Percentiles rank a stretch among this genome's conserved stretches.
Conservation (phyloP, 2,329 filamentous ascomycete species). For the Fusarium redolens region DNA sequence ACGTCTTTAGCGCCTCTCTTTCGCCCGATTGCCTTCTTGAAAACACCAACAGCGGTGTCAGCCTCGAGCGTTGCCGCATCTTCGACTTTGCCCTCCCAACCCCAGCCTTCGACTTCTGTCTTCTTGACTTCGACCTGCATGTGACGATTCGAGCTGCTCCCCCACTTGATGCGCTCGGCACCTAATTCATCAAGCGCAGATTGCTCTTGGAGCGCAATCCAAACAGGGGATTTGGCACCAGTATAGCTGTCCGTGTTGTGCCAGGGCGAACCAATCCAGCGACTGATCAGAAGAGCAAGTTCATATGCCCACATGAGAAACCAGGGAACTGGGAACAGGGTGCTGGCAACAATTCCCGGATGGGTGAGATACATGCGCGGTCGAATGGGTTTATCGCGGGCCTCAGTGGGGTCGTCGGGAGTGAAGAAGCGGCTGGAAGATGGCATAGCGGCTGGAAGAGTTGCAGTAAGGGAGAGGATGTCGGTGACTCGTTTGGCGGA, state of each 20-base stretch:
- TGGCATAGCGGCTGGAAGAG: constrained; percentile 71
- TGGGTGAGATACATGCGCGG: constrained; percentile 83
- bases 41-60: constrained; percentile 58
- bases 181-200: constrained; percentile 67
- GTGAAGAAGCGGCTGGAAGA: constrained; percentile 69
- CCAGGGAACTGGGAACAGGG: constrained; percentile 79
- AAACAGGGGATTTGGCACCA: constrained; percentile 80
- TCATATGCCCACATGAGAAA: constrained; percentile 78
- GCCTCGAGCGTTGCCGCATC: constrained; percentile 55
- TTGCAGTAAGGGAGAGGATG: constrained; percentile 78
- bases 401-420: constrained; percentile 36
- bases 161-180: constrained; percentile 81
- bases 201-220: constrained; percentile 77
- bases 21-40: constrained; percentile 67
- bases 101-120: constrained; percentile 91
- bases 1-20: constrained; percentile 68
- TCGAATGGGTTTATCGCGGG: constrained; percentile 39
- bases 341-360: constrained; percentile 86
- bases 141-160: constrained; percentile 72
- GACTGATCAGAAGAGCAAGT: constrained; percentile 74
- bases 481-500: constrained; percentile 89
- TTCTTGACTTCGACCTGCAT: constrained; percentile 73
- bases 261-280: constrained; percentile 88
- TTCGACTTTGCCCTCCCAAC: constrained; percentile 71
- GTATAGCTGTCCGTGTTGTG: constrained; percentile 81